These are phyloP conservation scores for Penstemon davidsonii DNA, from an alignment of 257 asterid species.

Conservation along the genomic window DNA sequence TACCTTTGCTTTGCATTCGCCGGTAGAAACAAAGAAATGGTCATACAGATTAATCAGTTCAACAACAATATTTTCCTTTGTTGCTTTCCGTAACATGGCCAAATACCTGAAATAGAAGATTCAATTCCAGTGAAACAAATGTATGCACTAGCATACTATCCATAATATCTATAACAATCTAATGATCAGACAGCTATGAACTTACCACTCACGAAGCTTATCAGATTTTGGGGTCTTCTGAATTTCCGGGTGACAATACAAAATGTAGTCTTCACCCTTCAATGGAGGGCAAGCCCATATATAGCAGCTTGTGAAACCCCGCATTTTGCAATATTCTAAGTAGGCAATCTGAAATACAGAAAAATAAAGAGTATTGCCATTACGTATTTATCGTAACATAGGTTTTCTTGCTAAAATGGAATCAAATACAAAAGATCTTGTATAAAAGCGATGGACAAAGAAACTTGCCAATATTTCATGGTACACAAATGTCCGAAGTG, in stretches of 20 bases:
- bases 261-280: conserved; percentile 96
- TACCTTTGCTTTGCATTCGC: conserved; percentile 86
- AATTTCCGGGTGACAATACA: conserved; percentile 99
- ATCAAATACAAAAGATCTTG: conserved; percentile 12
- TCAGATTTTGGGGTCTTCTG: conserved; percentile 98
- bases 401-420: conserved; percentile 11
- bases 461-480: conserved; percentile 92
- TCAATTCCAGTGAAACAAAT: conserved; percentile 26
- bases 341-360: conserved; percentile 76
- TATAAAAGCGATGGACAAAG: conserved; percentile 24
- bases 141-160: conserved; percentile 7
- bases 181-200: conserved; percentile 21
- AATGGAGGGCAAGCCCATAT: conserved; percentile 99
- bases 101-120: conserved; percentile 72
- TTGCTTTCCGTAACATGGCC: conserved; percentile 86
- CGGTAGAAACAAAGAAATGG: conserved; percentile 78
- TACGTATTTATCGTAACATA: not conserved
- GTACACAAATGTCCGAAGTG: conserved; percentile 96
- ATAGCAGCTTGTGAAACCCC: conserved; percentile 96
- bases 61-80: conserved; percentile 77
- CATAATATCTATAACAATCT: conserved; percentile 10
- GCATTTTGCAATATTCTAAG: conserved; percentile 90
- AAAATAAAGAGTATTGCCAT: conserved; percentile 21
- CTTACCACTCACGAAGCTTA: conserved; percentile 96
- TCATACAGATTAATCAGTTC: conserved; percentile 87